phyloP scores from a whole-genome alignment of 2,329 filamentous ascomycete species.

The Diplodia sapinea region DNA sequence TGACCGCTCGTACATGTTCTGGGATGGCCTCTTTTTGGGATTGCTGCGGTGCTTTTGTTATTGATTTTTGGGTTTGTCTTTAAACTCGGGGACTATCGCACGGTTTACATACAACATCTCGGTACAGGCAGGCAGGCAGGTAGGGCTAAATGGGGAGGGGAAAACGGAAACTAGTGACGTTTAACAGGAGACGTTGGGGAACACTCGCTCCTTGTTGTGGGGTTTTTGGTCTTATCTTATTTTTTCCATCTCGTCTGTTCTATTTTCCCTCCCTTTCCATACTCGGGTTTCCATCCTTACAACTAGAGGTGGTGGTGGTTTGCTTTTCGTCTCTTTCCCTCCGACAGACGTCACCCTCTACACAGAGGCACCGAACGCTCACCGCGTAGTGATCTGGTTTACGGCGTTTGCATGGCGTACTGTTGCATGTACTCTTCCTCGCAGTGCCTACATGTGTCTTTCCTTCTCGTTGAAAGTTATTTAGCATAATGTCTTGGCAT shows the following conservation, averaged over 20 bases:
- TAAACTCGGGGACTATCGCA: not conserved
- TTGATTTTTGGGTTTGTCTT: not conserved
- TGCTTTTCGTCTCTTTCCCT: not conserved
- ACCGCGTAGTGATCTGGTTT: not conserved
- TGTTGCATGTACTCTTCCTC: not conserved
- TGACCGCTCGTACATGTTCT: not conserved
- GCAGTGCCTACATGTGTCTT: not conserved
- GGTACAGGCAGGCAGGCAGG: not conserved
- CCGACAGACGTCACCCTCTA: not conserved
- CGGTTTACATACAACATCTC: conserved; percentile 5
- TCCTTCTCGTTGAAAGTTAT: not conserved
- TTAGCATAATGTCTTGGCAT: not conserved
- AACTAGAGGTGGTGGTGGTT: conserved; percentile 3
- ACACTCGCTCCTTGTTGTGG: conserved; percentile 14
- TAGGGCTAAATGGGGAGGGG: conserved; percentile 1
- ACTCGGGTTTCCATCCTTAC: not conserved
- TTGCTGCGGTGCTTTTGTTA: conserved; percentile 1
- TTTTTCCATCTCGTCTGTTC: conserved; percentile 2
- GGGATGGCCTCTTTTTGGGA: conserved; percentile 5
- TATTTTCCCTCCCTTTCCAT: not conserved
- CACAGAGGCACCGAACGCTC: conserved; percentile 7
- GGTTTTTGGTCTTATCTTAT: not conserved
- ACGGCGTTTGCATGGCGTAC: conserved; percentile 1
- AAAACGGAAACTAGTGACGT: conserved; percentile 2
- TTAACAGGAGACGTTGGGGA: conserved; percentile 12